Conservation (phyloP, 345 rosid genomes). For the Eucalyptus sp. region DNA sequence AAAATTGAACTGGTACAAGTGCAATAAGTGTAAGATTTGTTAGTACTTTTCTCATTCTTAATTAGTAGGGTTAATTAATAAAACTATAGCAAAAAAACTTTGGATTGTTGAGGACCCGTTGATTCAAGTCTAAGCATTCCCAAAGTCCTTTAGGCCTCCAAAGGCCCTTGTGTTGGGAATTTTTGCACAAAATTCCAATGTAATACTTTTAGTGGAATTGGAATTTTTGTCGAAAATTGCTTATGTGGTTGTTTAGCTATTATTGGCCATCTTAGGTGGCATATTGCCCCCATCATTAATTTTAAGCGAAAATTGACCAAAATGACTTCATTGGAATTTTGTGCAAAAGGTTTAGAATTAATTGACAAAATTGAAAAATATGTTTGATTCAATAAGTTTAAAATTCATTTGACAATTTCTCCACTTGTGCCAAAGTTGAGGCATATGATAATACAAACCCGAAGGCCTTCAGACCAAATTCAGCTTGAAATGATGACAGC, state of each 20-base stretch:
- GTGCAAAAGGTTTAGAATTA: accelerated
- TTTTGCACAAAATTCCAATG: neutral
- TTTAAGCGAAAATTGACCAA: neutral
- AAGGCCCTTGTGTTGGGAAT: neutral
- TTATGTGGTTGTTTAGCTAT: neutral
- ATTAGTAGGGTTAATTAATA: neutral
- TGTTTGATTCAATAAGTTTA: neutral
- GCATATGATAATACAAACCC: neutral
- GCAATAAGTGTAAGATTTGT: too few relatives aligned
- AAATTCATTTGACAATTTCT: neutral
- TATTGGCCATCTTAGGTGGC: neutral
- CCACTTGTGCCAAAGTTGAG: neutral
- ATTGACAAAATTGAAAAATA: neutral
- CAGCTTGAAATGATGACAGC: neutral
- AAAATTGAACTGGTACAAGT: too few relatives aligned
- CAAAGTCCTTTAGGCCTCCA: neutral
- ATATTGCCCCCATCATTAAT: neutral
- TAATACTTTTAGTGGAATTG: neutral
- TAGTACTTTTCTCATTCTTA: neutral
- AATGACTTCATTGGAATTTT: neutral
- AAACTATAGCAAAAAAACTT: neutral
- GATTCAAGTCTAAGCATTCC: neutral
- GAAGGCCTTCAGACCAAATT: neutral
- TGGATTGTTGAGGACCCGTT: neutral
- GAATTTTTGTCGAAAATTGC: accelerated